Evolutionary conservation across 1,284 basidiomycete species (phyloP).

Genomic region (Cutaneotrichosporon daszewskae): DNA sequence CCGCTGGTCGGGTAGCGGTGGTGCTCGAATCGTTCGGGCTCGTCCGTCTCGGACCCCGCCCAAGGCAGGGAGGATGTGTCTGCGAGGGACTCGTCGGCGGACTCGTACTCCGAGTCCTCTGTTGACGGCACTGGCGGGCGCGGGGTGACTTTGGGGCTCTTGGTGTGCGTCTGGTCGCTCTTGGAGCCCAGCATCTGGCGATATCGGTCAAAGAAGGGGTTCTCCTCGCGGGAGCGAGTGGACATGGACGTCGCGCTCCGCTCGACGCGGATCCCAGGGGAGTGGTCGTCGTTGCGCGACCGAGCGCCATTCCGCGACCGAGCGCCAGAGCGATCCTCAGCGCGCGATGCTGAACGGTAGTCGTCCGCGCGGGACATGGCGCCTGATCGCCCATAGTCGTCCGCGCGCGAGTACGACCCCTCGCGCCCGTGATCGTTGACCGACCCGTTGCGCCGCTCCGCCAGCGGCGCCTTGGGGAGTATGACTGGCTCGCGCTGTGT

Average conservation of each 20-base stretch:
- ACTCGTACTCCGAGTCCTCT: neutral
- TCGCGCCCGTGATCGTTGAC: neutral
- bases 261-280: too few relatives aligned
- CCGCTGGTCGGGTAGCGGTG: slow-evolving; percentile 27
- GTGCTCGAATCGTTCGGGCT: slow-evolving; percentile 11
- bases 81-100: slow-evolving; percentile 10
- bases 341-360: slow-evolving; percentile 2
- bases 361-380: slow-evolving; percentile 5
- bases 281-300: neutral
- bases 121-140: neutral
- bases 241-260: too few relatives aligned
- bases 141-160: neutral
- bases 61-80: slow-evolving; percentile 37
- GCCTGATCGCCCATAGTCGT: neutral
- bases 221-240: slow-evolving; percentile 8
- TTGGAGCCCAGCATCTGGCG: slow-evolving; percentile 37
- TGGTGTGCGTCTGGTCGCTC: slow-evolving; percentile 17
- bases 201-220: slow-evolving; percentile 54
- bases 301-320: slow-evolving; percentile 1
- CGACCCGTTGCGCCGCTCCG: slow-evolving; percentile 6
- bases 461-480: slow-evolving; percentile 20
- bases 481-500: slow-evolving; percentile 16
- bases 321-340: slow-evolving; percentile 5
- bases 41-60: slow-evolving; percentile 22
- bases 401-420: slow-evolving; percentile 1